Percentiles rank a stretch among this genome's conserved stretches.
Conservation (phyloP, 2,329 filamentous ascomycete species). For the Purpureocillium lavendulum region DNA sequence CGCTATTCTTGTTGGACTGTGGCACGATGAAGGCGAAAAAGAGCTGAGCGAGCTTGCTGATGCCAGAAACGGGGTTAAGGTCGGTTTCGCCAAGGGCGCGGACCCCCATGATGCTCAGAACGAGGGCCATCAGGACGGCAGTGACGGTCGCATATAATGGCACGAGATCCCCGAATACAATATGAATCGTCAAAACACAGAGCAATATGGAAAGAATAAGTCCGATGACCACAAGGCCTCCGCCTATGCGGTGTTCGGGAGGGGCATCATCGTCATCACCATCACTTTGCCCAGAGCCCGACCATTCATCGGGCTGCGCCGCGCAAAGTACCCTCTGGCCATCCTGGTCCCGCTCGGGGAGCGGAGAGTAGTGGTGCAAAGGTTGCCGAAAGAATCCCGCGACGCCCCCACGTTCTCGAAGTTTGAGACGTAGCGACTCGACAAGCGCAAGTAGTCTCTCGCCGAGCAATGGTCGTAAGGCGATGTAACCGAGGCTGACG, state of each 20-base stretch:
- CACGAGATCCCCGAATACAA: conserved; percentile 77
- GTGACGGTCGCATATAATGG: conserved; percentile 67
- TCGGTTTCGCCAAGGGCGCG: conserved; percentile 73
- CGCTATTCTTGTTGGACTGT: conserved; percentile 67
- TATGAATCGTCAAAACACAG: conserved; percentile 72
- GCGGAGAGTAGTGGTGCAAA: conserved; percentile 14
- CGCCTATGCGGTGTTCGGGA: conserved; percentile 69
- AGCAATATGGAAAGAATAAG: conserved; percentile 68
- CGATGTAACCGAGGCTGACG: conserved; percentile 75
- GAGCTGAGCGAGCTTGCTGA: conserved; percentile 91
- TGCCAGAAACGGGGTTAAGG: conserved; percentile 91
- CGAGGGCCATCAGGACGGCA: conserved; percentile 75
- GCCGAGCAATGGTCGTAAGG: conserved; percentile 48
- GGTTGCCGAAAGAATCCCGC: conserved; percentile 4
- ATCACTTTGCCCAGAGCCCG: conserved; percentile 2
- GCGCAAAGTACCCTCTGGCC: too few species aligned
- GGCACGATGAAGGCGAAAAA: conserved; percentile 91
- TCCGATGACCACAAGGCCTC: conserved; percentile 62
- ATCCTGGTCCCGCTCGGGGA: conserved; percentile 8
- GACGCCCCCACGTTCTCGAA: background rate
- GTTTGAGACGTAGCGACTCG: background rate
- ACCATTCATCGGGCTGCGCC: conserved; percentile 3
- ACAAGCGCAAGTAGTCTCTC: background rate
- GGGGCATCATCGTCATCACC: conserved; percentile 69
- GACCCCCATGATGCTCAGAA: conserved; percentile 68